Evolutionary conservation across 2,329 filamentous ascomycete genomes (phyloP), one percentile per base, ranked within the genome.

Genomic region (Diaporthe longicolla): DNA sequence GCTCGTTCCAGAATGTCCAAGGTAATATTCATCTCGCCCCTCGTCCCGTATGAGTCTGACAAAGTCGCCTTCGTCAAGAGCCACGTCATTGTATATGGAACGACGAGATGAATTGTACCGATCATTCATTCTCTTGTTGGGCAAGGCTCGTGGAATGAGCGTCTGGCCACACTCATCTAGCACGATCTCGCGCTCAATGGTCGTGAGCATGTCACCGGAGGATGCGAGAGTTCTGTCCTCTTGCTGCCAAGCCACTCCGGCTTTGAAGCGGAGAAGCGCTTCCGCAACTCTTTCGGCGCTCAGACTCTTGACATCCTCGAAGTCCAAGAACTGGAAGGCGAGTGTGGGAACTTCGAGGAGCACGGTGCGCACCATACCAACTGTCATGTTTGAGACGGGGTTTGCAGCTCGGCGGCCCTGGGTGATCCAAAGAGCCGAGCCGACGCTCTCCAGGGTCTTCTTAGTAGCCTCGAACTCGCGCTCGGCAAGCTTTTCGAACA

Each of bases 381-480:
- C 73, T 13, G 72, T 78, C 65, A 78, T 78, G 72, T 78, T 79
- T 3, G 75, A 58, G 37, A 73, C 79, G 0, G 78, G 79, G 17
- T 79, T 52, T 9, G 77, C 74, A 4, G 17, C 68, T 17, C 57
- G 43, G 8, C 74, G 65, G 7, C 75, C 78, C 10, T 65, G 17
- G 3, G 80, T 82, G 21, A 81, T 59, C 80, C 80, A 82, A 4
- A 79, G 32, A 7, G 79, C 32, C 5, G 55, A 77, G n/a, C 70
- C 73, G 11, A 59, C 58, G 5, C 26, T 32, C 17, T 68, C 70
- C 17, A 80, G 79, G 1, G 78, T 9, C n/a, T 57, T 29, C 61
- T 78, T 76, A 8, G 80, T 63, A 0, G 55, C 74, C 7, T 74
- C 50, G 13, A 77, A 76, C 11, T 61, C 65, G 24, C 52, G 58